Evolutionary conservation across 192 early-diverging fungal genomes (phyloP).

Genomic region (Backusella australiensis): DNA sequence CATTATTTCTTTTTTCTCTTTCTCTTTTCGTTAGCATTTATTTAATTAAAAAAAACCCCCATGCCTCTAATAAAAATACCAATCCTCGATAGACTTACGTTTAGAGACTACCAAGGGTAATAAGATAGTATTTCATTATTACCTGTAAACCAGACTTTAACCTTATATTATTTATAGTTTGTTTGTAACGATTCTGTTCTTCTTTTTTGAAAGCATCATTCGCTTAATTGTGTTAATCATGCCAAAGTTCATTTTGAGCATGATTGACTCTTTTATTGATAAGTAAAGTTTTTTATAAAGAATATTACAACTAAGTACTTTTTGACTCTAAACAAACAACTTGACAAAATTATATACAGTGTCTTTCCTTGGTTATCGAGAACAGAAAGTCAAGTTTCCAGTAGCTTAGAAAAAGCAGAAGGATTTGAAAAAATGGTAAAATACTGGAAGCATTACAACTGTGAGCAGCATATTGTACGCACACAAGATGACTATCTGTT

Average conservation of each 20-base stretch:
- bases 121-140: not conserved
- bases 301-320: not conserved
- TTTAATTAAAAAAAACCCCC: not conserved
- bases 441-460: conserved; percentile 39
- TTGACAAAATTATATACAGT: not conserved
- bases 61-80: conserved; percentile 40
- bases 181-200: conserved; percentile 58
- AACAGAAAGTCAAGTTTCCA: conserved; percentile 22
- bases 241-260: conserved; percentile 53
- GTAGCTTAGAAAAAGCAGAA: conserved; percentile 40
- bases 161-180: conserved; percentile 21
- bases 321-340: not conserved
- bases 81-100: conserved; percentile 58
- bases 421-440: conserved; percentile 43
- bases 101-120: conserved; percentile 58
- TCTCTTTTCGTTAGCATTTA: not conserved
- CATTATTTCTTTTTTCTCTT: not conserved
- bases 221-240: conserved; percentile 68
- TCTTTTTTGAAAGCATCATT: conserved; percentile 69
- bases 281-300: conserved; percentile 16
- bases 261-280: conserved; percentile 24
- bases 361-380: conserved; percentile 28
- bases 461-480: conserved; percentile 79
- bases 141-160: not conserved
- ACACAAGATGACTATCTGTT: conserved; percentile 89